These are phyloP conservation scores for Pseudognaphalium luteoalbum DNA, from an alignment of 129 eudicot species.

Conservation along the genomic window DNA sequence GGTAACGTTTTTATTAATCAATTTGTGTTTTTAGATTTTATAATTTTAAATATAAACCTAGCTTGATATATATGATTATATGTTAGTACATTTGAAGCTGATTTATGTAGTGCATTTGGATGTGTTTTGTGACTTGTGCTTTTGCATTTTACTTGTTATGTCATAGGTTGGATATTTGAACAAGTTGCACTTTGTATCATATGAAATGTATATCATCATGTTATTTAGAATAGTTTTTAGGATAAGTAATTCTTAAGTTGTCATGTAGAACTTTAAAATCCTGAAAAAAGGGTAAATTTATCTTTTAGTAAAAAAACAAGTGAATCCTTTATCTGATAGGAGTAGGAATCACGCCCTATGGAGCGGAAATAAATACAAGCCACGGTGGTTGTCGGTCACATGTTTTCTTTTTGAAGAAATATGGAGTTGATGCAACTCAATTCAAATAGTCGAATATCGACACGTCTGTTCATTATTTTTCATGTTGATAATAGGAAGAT, in stretches of 20 bases:
- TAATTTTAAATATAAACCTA: slow-evolving; percentile 22
- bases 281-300: not conserved
- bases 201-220: not conserved
- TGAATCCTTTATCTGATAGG: not conserved
- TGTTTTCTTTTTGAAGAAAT: too few species aligned
- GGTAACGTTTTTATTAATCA: slow-evolving; percentile 18
- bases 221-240: too few species aligned
- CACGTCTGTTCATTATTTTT: too few species aligned
- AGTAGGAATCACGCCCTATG: too few species aligned
- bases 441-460: too few species aligned
- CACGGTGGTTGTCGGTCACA: too few species aligned
- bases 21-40: not conserved
- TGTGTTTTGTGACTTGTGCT: not conserved
- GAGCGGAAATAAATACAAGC: too few species aligned
- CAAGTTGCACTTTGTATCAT: not conserved
- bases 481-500: too few species aligned
- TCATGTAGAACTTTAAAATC: not conserved
- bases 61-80: not conserved
- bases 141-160: not conserved
- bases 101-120: not conserved
- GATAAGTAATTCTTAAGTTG: not conserved
- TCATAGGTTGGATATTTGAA: not conserved
- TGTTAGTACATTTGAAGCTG: not conserved
- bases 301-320: not conserved
- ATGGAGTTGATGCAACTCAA: too few species aligned